phyloP scores from a whole-genome alignment of 345 rosid genomes.

The Arabis alpina region DNA sequence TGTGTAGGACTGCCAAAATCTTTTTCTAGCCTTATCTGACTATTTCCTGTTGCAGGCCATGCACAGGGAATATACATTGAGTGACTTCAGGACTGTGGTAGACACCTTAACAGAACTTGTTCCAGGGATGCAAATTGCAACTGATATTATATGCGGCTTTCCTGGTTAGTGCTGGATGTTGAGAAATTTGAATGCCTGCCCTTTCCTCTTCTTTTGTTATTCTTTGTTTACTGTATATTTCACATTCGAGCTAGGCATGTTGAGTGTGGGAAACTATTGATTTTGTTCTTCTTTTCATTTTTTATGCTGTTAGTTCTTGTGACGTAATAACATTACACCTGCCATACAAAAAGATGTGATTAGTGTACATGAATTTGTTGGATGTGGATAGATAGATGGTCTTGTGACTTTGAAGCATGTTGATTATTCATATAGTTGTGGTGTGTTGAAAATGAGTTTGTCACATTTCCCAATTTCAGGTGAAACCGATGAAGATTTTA shows the following conservation, averaged over 20 bases:
- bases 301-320: conserved; percentile 2
- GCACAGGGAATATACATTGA: conserved; percentile 87
- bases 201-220: background rate
- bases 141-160: conserved; percentile 94
- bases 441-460: conserved; percentile 12
- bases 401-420: background rate
- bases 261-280: no score
- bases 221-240: no score
- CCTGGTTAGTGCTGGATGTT: conserved; percentile 75
- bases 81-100: conserved; percentile 84
- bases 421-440: background rate
- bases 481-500: conserved; percentile 90
- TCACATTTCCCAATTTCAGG: conserved; percentile 51
- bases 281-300: background rate
- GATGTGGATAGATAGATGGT: background rate
- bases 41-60: conserved; percentile 61
- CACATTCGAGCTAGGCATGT: no score
- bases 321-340: background rate
- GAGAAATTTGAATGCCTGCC: background rate
- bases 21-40: conserved; percentile 18
- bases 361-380: background rate
- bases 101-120: conserved; percentile 90
- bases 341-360: background rate
- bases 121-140: conserved; percentile 97
- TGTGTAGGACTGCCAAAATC: conserved; percentile 5